These are phyloP conservation scores for Areca catechu DNA, from an alignment of 176 grass and related monocot species.

Conservation along the genomic window DNA sequence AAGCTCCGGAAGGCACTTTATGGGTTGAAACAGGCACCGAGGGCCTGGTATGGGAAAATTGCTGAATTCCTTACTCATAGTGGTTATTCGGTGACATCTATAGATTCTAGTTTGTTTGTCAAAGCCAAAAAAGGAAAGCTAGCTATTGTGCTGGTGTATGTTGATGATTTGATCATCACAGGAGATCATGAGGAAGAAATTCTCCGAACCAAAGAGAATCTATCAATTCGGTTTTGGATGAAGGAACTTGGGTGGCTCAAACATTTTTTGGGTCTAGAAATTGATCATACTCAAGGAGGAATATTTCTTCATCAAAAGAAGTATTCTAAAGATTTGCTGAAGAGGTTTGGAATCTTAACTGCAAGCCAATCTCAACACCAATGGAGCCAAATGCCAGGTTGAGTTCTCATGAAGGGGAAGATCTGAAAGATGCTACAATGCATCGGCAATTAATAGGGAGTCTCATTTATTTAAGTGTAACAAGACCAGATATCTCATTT, in stretches of 20 bases:
- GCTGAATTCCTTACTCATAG: neutral
- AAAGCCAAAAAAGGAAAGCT: neutral
- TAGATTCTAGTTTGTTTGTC: neutral
- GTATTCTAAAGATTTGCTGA: conserved; percentile 10
- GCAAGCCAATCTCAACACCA: conserved; percentile 6
- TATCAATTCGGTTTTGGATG: neutral
- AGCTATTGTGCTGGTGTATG: neutral
- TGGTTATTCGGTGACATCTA: neutral
- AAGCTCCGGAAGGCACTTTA: neutral
- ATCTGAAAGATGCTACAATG: conserved; percentile 2
- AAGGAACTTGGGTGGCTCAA: conserved; percentile 2
- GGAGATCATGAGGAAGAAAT: neutral
- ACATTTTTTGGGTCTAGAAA: conserved; percentile 14
- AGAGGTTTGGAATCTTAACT: conserved; percentile 17
- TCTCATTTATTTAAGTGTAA: conserved; percentile 3
- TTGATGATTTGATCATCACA: neutral
- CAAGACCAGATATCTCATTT: neutral
- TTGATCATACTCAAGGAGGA: neutral
- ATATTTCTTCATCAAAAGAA: conserved; percentile 7
- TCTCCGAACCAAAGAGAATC: neutral
- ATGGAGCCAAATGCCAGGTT: conserved; percentile 9
- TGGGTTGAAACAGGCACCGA: neutral
- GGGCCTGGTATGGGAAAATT: neutral
- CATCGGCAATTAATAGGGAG: conserved; percentile 1
- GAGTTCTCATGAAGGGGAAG: neutral